Base-by-base conservation (phyloP, 495 filamentous ascomycete species). In the Daldinia loculata region DNA sequence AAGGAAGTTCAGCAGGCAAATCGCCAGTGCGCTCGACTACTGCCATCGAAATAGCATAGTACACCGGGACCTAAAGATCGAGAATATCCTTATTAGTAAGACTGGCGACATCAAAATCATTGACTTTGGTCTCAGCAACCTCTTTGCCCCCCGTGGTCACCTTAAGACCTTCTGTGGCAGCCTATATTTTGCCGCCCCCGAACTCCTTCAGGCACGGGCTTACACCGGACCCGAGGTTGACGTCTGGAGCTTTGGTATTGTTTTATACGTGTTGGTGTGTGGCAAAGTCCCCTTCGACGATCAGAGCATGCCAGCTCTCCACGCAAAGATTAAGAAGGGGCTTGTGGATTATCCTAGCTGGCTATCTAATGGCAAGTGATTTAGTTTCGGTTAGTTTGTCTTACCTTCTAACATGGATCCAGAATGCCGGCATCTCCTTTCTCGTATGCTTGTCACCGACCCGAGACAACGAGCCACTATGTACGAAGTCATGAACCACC, bases 61-160 rank as follows among this genome's bases (percentile, higher is more conserved):
- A 30, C 95, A 99, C 79, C 89, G 95, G 30, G 95, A 99, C 77
- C 78, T 99, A 67, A 99, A 99, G 84, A 99, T 99, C 73, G 95
- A 98, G 78, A 99, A 99, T 75, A 99, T 99, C 67, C 86, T 99
- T 51, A 99, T 99, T 82, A 98, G 94, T 85, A 98, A 98, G 83
- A 98, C 91, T 3, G 96, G 95, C 29, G 95, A 99, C 78, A 99
- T 99, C 83, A 98, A 98, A 79, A 99, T 99, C 71, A 99, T 99
- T 78, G 95, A 99, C 77, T 99, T 99, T 75, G 95, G 95, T 45
- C 85, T 99, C 50, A 98, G 95, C 83, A 99, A 99, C 76, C 87
- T 98, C 11, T 99, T 98, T 80, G 90, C 93, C 12, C 96, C 96
- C 0, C 84, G 90, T 66, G 89, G 87, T 73, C 89, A 96, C 50